Conservation (phyloP, 352 stramenopile species). For the Phytophthora palmivora region DNA sequence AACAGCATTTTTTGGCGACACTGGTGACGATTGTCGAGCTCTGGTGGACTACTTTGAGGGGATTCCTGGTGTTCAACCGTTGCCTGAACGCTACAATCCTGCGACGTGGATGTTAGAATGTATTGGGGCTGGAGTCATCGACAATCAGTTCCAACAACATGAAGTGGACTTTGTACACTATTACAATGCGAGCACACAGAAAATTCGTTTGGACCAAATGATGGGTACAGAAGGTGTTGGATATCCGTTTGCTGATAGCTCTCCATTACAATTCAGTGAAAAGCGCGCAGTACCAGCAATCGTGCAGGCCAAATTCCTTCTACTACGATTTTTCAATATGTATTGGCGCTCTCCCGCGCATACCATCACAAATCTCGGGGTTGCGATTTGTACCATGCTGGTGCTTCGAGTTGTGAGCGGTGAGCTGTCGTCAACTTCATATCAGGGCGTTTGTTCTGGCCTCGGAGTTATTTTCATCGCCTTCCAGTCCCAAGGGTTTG, state of each 20-base stretch:
- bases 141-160: too few relatives aligned
- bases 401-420: constrained; percentile 6
- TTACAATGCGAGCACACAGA: too few relatives aligned
- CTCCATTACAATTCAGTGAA: too few relatives aligned
- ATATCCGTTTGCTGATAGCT: too few relatives aligned
- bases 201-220: background rate
- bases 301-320: constrained; percentile 7
- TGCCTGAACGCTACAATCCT: constrained; percentile 56
- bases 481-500: constrained; percentile 52
- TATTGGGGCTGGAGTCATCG: constrained; percentile 50
- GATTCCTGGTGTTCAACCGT: constrained; percentile 23
- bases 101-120: constrained; percentile 82
- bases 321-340: constrained; percentile 27
- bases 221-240: constrained; percentile 11
- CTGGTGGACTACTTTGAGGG: constrained; percentile 40
- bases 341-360: constrained; percentile 37
- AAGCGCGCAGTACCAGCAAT: constrained; percentile 15
- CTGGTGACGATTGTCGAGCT: constrained; percentile 23
- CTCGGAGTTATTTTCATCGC: constrained; percentile 21
- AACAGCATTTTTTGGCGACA: constrained; percentile 29
- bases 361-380: constrained; percentile 4
- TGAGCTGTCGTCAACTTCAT: constrained; percentile 3
- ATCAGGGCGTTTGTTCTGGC: constrained; percentile 10
- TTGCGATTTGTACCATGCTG: background rate
- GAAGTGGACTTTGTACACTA: too few relatives aligned